Evolutionary conservation across 805 yeast genomes (phyloP).

Genomic region (Pichia manshurica): DNA sequence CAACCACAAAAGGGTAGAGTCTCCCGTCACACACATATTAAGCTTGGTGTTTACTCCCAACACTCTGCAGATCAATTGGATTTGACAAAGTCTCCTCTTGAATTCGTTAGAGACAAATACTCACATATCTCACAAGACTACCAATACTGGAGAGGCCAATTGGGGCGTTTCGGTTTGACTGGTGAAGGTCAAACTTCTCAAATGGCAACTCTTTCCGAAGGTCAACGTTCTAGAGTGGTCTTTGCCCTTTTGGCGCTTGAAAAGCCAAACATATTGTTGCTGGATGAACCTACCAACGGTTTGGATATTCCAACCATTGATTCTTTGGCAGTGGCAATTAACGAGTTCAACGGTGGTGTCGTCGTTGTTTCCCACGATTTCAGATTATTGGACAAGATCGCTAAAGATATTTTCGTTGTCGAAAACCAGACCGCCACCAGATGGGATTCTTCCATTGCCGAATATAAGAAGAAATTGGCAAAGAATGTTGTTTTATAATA

Average conservation of each 20-base stretch:
- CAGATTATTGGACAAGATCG: slow-evolving; percentile 94
- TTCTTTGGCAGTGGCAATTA: slow-evolving; percentile 94
- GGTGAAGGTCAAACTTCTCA: slow-evolving; percentile 98
- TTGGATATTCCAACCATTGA: slow-evolving; percentile 97
- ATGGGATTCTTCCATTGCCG: slow-evolving; percentile 91
- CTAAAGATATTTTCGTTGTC: slow-evolving; percentile 94
- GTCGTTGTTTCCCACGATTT: slow-evolving; percentile 98
- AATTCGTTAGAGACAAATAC: slow-evolving; percentile 94
- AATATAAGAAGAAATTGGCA: slow-evolving; percentile 93
- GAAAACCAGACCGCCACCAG: slow-evolving; percentile 92
- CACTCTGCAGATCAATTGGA: slow-evolving; percentile 98
- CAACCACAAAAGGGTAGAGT: slow-evolving; percentile 91
- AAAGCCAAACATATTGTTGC: slow-evolving; percentile 85
- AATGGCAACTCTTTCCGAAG: slow-evolving; percentile 98
- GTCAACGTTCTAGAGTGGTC: slow-evolving; percentile 98
- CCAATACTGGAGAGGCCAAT: slow-evolving; percentile 97
- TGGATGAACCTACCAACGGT: slow-evolving; percentile 99
- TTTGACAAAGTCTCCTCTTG: slow-evolving; percentile 89
- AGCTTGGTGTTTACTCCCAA: slow-evolving; percentile 98
- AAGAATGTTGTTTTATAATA: slow-evolving; percentile 70
- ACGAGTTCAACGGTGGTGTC: slow-evolving; percentile 94
- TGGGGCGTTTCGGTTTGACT: slow-evolving; percentile 96
- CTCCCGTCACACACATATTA: slow-evolving; percentile 94
- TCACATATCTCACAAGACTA: slow-evolving; percentile 88
- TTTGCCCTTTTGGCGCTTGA: slow-evolving; percentile 94